These are phyloP conservation scores for Nasturtium officinale DNA, from an alignment of 345 rosid species.

Conservation along the genomic window DNA sequence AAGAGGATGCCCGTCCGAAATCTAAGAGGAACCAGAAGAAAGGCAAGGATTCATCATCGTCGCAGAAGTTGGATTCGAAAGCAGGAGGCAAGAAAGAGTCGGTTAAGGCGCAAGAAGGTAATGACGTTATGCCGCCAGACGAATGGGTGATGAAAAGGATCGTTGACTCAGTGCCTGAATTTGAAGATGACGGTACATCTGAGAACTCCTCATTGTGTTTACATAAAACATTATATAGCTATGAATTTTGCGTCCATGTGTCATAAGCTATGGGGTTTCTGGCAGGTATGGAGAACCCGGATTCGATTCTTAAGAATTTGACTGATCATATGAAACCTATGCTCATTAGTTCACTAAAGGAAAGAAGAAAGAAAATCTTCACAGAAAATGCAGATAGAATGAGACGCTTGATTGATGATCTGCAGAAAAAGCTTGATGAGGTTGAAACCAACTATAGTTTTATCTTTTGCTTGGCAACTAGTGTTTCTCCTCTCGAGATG, in stretches of 20 bases:
- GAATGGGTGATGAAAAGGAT: slow-evolving; percentile 80
- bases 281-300: slow-evolving; percentile 68
- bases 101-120: slow-evolving; percentile 60
- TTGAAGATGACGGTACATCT: slow-evolving; percentile 78
- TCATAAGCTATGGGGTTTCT: slow-evolving; percentile 32
- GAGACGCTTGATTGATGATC: slow-evolving; percentile 70
- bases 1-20: slow-evolving; percentile 64
- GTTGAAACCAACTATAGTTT: slow-evolving; percentile 46
- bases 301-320: slow-evolving; percentile 60
- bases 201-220: slow-evolving; percentile 16
- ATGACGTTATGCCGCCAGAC: slow-evolving; percentile 63
- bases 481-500: slow-evolving; percentile 27
- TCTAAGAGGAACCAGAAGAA: slow-evolving; percentile 87
- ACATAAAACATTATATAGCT: not conserved
- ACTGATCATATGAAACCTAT: slow-evolving; percentile 76
- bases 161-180: slow-evolving; percentile 60
- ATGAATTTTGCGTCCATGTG: slow-evolving; percentile 15
- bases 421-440: slow-evolving; percentile 95
- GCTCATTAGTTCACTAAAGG: slow-evolving; percentile 73
- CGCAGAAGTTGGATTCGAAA: slow-evolving; percentile 59
- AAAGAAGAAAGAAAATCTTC: slow-evolving; percentile 79
- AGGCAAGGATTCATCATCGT: slow-evolving; percentile 68
- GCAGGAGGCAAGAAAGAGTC: slow-evolving; percentile 68
- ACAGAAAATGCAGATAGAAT: slow-evolving; percentile 87
- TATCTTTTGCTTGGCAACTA: slow-evolving; percentile 22